Percentiles rank a stretch among this genome's conserved stretches.
Conservation (phyloP, 306 rosid species). For the Inga leiocalycina region DNA sequence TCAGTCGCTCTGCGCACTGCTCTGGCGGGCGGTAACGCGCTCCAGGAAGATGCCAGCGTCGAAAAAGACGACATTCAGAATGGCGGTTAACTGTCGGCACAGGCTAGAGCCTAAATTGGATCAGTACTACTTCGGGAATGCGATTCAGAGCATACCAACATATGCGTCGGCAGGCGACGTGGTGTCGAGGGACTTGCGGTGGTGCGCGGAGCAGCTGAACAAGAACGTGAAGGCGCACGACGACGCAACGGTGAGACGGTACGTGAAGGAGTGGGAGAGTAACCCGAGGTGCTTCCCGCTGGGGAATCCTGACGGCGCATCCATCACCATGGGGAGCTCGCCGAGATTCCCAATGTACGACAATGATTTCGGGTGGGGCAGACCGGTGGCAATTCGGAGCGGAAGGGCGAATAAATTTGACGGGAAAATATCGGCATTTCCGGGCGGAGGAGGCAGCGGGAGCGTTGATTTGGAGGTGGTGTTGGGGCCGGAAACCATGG, state of each 20-base stretch:
- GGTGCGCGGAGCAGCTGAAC: slow-evolving; percentile 80
- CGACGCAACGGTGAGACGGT: slow-evolving; percentile 52
- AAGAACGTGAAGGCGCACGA: slow-evolving; percentile 65
- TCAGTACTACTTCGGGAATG: slow-evolving; percentile 78
- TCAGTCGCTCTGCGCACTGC: slow-evolving; percentile 67
- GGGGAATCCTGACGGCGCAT: slow-evolving; percentile 83
- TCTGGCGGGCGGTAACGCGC: slow-evolving; percentile 74
- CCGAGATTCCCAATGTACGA: slow-evolving; percentile 90
- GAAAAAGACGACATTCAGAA: slow-evolving; percentile 69
- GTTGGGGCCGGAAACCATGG: slow-evolving; percentile 73
- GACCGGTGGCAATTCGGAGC: slow-evolving; percentile 73
- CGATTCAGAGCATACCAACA: slow-evolving; percentile 70
- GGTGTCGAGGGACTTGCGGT: slow-evolving; percentile 44
- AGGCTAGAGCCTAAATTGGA: slow-evolving; percentile 69
- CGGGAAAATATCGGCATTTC: slow-evolving; percentile 85
- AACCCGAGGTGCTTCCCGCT: slow-evolving; percentile 64
- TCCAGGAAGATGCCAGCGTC: slow-evolving; percentile 60
- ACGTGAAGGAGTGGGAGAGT: slow-evolving; percentile 69
- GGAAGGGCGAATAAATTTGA: slow-evolving; percentile 83
- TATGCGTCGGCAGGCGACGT: slow-evolving; percentile 55
- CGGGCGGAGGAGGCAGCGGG: slow-evolving; percentile 65
- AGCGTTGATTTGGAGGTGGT: slow-evolving; percentile 77
- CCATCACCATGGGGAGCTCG: slow-evolving; percentile 85
- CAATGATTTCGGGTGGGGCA: slow-evolving; percentile 95
- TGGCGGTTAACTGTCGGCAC: slow-evolving; percentile 79